A percentile compares a stretch with the other conserved stretches of the same genome.
phyloP scores from a whole-genome alignment of 768 basidiomycete species.

The Strobilomyces dryophilus region DNA sequence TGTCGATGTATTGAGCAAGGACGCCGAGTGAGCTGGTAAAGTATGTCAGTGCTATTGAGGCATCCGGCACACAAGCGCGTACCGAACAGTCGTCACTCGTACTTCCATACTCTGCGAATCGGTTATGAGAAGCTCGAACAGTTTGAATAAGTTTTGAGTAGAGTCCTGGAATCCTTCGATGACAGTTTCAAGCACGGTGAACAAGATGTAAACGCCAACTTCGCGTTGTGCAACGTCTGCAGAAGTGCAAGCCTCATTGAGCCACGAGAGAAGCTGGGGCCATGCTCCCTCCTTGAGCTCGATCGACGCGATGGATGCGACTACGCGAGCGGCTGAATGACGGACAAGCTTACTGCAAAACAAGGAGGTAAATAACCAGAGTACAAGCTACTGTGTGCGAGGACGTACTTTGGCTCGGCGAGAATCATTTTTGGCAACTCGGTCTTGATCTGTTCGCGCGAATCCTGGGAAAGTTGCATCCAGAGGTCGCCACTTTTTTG shows the following conservation, averaged over 20 bases:
- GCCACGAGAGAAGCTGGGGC: slow-evolving; percentile 85
- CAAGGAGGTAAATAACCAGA: slow-evolving; percentile 3
- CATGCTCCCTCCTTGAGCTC: slow-evolving; percentile 80
- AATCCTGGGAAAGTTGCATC: slow-evolving; percentile 60
- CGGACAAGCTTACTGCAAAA: slow-evolving; percentile 76
- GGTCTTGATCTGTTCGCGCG: slow-evolving; percentile 81
- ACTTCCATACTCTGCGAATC: slow-evolving; percentile 91
- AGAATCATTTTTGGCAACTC: slow-evolving; percentile 77
- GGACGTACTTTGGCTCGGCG: slow-evolving; percentile 67
- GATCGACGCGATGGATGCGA: slow-evolving; percentile 87
- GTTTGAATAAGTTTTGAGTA: slow-evolving; percentile 67
- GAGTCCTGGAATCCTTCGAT: slow-evolving; percentile 85
- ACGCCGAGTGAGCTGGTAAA: slow-evolving; percentile 73
- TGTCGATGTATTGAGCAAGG: slow-evolving; percentile 88
- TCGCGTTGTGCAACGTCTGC: slow-evolving; percentile 74
- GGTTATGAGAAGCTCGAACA: slow-evolving; percentile 66
- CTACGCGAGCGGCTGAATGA: slow-evolving; percentile 87
- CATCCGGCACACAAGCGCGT: slow-evolving; percentile 10
- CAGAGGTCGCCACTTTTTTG: slow-evolving; percentile 81
- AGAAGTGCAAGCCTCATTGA: slow-evolving; percentile 74
- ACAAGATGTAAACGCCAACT: slow-evolving; percentile 86
- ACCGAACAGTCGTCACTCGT: slow-evolving; percentile 85
- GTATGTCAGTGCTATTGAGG: slow-evolving; percentile 4
- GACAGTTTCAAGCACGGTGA: slow-evolving; percentile 87
- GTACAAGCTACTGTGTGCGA: background rate